Percentiles rank a stretch among this genome's conserved stretches.
Conservation (phyloP, 805 yeast genomes). For the Scheffersomyces lignosus region DNA sequence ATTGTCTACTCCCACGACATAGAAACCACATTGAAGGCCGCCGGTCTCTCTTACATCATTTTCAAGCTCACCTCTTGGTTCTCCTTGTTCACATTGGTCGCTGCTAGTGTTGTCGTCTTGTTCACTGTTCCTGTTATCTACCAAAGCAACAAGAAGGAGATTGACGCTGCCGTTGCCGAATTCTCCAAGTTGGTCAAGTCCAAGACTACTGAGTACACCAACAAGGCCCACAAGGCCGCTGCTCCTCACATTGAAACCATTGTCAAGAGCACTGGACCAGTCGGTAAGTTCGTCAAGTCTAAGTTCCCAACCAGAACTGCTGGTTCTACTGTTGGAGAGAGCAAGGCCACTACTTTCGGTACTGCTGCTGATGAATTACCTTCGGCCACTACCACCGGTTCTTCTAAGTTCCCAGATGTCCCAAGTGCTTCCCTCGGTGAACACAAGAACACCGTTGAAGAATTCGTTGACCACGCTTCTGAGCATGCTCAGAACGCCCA, state of each 20-base stretch:
- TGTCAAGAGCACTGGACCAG: conserved; percentile 65
- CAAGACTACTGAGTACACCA: conserved; percentile 46
- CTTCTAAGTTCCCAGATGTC: conserved; percentile 43
- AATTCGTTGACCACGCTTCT: conserved; percentile 7
- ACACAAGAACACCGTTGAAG: conserved; percentile 10
- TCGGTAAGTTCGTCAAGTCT: conserved; percentile 56
- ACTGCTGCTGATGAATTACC: conserved; percentile 18
- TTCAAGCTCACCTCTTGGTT: conserved; percentile 75
- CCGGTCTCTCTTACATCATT: conserved; percentile 60
- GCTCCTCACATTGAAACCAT: conserved; percentile 60
- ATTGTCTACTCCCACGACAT: conserved; percentile 68
- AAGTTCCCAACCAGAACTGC: conserved; percentile 69
- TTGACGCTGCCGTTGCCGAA: conserved; percentile 61
- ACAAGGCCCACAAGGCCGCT: conserved; percentile 40
- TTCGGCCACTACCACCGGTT: conserved; percentile 32
- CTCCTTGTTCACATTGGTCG: conserved; percentile 66
- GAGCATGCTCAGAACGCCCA: conserved; percentile 1
- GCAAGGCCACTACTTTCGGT: conserved; percentile 16
- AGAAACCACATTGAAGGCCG: conserved; percentile 71
- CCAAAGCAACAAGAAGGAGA: conserved; percentile 70
- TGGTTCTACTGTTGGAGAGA: conserved; percentile 59
- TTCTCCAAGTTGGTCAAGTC: conserved; percentile 46
- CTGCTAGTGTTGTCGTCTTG: conserved; percentile 55
- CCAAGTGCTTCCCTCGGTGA: conserved; percentile 23
- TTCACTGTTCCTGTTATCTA: conserved; percentile 80